These are phyloP conservation scores for Pythium diclinum DNA, from an alignment of 352 stramenopile species.

Conservation along the genomic window DNA sequence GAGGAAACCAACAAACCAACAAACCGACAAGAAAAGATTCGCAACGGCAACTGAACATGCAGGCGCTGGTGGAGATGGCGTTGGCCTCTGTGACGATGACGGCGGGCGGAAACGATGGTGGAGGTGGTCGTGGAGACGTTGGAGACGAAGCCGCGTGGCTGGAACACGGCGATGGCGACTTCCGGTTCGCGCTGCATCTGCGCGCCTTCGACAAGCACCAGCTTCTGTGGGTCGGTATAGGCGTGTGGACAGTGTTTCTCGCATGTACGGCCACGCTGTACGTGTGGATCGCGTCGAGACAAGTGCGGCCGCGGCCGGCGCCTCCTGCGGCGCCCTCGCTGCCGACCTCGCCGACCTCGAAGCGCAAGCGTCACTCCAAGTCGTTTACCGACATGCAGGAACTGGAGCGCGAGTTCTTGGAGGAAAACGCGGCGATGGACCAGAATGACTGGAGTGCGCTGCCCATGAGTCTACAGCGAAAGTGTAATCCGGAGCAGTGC, in stretches of 20 bases:
- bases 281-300: slow-evolving; percentile 77
- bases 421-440: slow-evolving; percentile 60
- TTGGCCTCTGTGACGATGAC: neutral
- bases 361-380: slow-evolving; percentile 67
- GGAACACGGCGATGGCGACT: slow-evolving; percentile 16
- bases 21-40: neutral
- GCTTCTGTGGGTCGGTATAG: slow-evolving; percentile 31
- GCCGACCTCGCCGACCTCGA: slow-evolving; percentile 68
- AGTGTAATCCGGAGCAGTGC: slow-evolving; percentile 67
- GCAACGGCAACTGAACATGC: neutral
- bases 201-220: slow-evolving; percentile 12
- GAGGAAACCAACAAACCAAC: slow-evolving; percentile 1
- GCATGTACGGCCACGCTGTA: slow-evolving; percentile 53
- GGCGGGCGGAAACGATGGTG: neutral
- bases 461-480: slow-evolving; percentile 48
- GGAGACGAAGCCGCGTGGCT: slow-evolving; percentile 4
- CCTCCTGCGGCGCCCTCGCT: slow-evolving; percentile 31
- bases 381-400: slow-evolving; percentile 69
- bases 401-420: slow-evolving; percentile 54
- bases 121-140: neutral
- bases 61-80: neutral
- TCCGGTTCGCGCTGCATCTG: slow-evolving; percentile 12
- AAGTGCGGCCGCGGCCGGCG: slow-evolving; percentile 60
- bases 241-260: slow-evolving; percentile 44
- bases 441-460: slow-evolving; percentile 68